These are phyloP conservation scores for Jaenimonas drosophilae DNA, from an alignment of 208 protist species.

Conservation along the genomic window DNA sequence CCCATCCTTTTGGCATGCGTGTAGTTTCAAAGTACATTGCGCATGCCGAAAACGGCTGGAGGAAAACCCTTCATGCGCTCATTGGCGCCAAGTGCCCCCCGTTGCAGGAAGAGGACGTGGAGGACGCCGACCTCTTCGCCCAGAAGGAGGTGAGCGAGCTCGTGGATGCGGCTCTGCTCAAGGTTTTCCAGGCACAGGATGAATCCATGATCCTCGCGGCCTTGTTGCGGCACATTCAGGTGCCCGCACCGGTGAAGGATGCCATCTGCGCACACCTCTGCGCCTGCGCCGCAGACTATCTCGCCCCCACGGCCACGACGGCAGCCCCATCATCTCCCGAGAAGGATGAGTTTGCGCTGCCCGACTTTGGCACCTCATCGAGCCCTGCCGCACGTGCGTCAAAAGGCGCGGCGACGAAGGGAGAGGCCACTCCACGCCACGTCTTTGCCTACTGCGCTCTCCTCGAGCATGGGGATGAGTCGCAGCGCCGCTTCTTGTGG, in stretches of 20 bases:
- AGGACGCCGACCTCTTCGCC: slow-evolving; percentile 10
- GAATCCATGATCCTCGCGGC: slow-evolving; percentile 68
- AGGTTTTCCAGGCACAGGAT: slow-evolving; percentile 21
- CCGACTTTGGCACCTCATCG: slow-evolving; percentile 47
- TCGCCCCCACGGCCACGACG: slow-evolving; percentile 11
- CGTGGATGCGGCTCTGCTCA: slow-evolving; percentile 21
- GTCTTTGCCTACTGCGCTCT: slow-evolving; percentile 44
- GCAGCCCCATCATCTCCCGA: background rate
- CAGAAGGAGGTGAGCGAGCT: slow-evolving; percentile 12
- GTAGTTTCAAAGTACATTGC: slow-evolving; percentile 69
- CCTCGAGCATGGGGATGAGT: slow-evolving; percentile 64
- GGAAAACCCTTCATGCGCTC: slow-evolving; percentile 15
- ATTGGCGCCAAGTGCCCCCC: slow-evolving; percentile 14
- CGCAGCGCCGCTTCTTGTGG: slow-evolving; percentile 57
- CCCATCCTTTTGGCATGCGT: slow-evolving; percentile 61
- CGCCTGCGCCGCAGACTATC: slow-evolving; percentile 58
- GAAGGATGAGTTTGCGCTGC: slow-evolving; percentile 35
- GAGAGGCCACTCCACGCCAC: slow-evolving; percentile 12
- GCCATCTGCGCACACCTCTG: slow-evolving; percentile 61
- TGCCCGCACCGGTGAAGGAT: slow-evolving; percentile 55
- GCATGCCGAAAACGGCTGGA: slow-evolving; percentile 24
- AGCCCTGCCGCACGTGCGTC: background rate
- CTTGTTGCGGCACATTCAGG: slow-evolving; percentile 45
- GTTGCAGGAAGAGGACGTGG: background rate
- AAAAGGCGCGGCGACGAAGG: background rate